phyloP scores from a whole-genome alignment of 148 eudicot genomes.

The Amaranthus hypochondriacus region DNA sequence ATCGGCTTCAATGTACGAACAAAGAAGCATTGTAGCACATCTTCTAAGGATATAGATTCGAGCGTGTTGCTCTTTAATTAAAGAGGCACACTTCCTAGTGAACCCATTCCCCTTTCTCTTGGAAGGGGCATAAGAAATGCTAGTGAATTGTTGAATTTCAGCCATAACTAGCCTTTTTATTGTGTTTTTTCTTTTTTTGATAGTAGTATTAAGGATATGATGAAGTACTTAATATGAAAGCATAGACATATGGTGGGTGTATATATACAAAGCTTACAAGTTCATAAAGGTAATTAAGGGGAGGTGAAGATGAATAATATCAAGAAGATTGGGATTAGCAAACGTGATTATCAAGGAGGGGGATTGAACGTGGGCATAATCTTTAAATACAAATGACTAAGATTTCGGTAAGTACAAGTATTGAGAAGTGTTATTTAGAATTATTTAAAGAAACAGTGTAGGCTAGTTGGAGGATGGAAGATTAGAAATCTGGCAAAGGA shows the following conservation, averaged over 20 bases:
- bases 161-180: slow-evolving; percentile 32
- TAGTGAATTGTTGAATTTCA: slow-evolving; percentile 34
- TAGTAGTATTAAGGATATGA: not conserved
- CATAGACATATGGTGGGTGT: not conserved
- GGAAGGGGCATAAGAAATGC: slow-evolving; percentile 23
- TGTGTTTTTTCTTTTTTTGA: not conserved
- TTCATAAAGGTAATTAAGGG: slow-evolving; percentile 11
- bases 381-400: slow-evolving; percentile 19
- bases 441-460: slow-evolving; percentile 18
- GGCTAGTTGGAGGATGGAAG: slow-evolving; percentile 16
- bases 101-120: slow-evolving; percentile 47
- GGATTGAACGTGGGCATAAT: slow-evolving; percentile 41
- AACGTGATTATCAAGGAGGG: slow-evolving; percentile 23
- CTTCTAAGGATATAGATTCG: slow-evolving; percentile 72
- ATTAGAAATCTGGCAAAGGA: slow-evolving; percentile 34
- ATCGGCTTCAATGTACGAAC: slow-evolving; percentile 82
- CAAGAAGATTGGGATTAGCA: slow-evolving; percentile 37
- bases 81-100: slow-evolving; percentile 66
- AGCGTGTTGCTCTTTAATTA: slow-evolving; percentile 78
- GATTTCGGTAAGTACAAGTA: not conserved
- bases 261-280: slow-evolving; percentile 23
- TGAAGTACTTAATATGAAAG: slow-evolving; percentile 12
- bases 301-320: slow-evolving; percentile 37
- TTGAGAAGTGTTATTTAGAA: not conserved
- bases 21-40: slow-evolving; percentile 87